Evolutionary conservation across 1,139 yeast genomes (phyloP).

Genomic region (Lodderomyces theae): DNA sequence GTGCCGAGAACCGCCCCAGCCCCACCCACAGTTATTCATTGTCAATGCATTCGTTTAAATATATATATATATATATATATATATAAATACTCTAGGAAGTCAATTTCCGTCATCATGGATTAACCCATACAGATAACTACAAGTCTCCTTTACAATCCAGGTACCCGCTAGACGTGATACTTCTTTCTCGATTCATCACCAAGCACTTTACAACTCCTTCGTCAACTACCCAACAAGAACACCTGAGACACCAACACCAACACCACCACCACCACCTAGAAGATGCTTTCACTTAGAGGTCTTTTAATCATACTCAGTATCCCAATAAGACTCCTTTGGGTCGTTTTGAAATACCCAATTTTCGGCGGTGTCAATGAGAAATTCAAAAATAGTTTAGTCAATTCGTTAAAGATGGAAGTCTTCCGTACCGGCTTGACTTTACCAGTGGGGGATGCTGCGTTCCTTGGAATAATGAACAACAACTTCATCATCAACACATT

Average conservation of each 20-base stretch:
- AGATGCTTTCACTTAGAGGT: constrained; percentile 13
- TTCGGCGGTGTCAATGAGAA: constrained; percentile 14
- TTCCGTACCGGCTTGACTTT: constrained; percentile 11
- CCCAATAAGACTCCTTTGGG: constrained; percentile 10
- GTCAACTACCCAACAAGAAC: too few species aligned
- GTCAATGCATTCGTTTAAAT: too few species aligned
- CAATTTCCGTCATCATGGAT: too few species aligned
- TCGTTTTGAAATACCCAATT: constrained; percentile 12
- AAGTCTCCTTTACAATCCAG: too few species aligned
- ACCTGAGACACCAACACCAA: background rate
- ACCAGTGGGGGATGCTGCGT: constrained; percentile 12
- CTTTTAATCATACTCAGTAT: constrained; percentile 9
- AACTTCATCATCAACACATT: constrained; percentile 10
- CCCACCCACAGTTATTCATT: too few species aligned
- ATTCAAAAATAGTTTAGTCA: constrained; percentile 8
- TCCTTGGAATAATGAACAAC: constrained; percentile 7
- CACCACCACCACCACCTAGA: background rate
- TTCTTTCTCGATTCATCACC: too few species aligned
- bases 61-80: too few species aligned
- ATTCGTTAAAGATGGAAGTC: constrained; percentile 12
- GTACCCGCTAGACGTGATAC: too few species aligned
- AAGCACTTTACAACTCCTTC: too few species aligned
- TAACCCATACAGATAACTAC: too few species aligned
- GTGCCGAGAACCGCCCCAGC: too few species aligned
- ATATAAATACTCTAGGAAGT: too few species aligned